Evolutionary conservation across 2,329 filamentous ascomycete genomes (phyloP), one percentile per base, ranked within the genome.

Genomic region (Albifimbria verrucaria): DNA sequence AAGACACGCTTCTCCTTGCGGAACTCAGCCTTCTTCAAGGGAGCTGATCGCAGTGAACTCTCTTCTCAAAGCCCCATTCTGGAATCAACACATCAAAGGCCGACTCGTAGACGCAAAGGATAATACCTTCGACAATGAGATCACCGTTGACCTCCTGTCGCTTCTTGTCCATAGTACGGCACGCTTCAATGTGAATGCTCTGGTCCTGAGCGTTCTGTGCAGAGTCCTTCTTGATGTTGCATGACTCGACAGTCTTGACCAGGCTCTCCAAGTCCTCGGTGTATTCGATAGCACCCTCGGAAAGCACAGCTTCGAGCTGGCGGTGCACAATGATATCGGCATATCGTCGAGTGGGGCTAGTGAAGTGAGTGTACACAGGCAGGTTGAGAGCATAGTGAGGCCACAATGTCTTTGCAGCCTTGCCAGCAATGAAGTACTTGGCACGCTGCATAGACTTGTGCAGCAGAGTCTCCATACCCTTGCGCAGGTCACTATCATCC

Each of bases 11-110:
- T 90, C 69, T 96, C 92, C 80, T 97, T 97, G 72, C 95, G 87
- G 75, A 94, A 99, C 69, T 99, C 94, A n/a, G 94, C 94, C 80
- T 99, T 99, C 83, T 97, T 93, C 62, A 99, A 78, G 94, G 94
- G 68, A 99, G 80, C 77, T 99, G 94, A 68, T 99, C 94, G 69
- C 94, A 99, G 75, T 99, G 94, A 50, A 99, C 94, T 59, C 94
- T 90, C 85, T 99, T 99, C 79, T 99, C 94, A 62, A 99, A 97
- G 60, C 94, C 94, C 79, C 92, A 99, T 68, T 99, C 92, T 6
- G 94, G 94, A 69, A 99, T 97, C 58, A 99, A 82, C 43, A 99
- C 91, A 70, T 99, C 94, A 69, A 99, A 99, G 20, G 94, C 94
- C 24, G 94, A 97, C 74, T 99, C 94, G 72, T 99, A 99, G 26